Conservation (phyloP, 2,329 filamentous ascomycete genomes). For the Pseudocercospora fuligena region DNA sequence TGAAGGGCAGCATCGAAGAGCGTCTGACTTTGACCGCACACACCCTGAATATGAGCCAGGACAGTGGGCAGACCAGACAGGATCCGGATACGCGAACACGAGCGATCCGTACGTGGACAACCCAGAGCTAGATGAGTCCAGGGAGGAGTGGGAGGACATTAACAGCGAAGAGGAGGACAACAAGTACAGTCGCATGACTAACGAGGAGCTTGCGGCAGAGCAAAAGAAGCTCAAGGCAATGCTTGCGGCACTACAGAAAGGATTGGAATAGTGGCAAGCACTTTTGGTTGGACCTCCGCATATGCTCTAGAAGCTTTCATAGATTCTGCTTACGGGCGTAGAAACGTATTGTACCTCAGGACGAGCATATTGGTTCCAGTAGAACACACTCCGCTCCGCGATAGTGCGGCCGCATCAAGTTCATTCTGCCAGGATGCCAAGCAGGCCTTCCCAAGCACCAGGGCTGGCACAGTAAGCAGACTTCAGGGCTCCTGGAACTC, state of each 20-base stretch:
- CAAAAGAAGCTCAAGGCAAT: neutral
- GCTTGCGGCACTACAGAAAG: neutral
- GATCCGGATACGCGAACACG: slow-evolving; percentile 3
- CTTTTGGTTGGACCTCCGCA: neutral
- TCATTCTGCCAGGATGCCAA: neutral
- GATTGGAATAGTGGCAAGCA: neutral
- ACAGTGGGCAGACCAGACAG: slow-evolving; percentile 5
- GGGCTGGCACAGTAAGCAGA: neutral
- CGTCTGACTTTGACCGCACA: neutral
- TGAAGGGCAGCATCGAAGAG: slow-evolving; percentile 10
- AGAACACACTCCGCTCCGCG: neutral
- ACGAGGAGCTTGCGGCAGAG: neutral
- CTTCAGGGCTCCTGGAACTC: neutral
- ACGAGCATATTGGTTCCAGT: neutral
- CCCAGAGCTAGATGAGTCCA: neutral
- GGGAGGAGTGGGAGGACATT: neutral
- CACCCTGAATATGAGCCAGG: neutral
- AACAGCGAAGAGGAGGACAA: neutral
- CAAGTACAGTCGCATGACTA: neutral
- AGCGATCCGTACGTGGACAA: neutral
- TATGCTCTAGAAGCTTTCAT: neutral
- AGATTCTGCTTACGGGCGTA: neutral
- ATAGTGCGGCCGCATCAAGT: neutral
- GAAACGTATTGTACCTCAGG: neutral
- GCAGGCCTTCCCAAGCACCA: neutral